These are phyloP conservation scores for Vigna mungo DNA, from an alignment of 306 rosid species.

Conservation along the genomic window DNA sequence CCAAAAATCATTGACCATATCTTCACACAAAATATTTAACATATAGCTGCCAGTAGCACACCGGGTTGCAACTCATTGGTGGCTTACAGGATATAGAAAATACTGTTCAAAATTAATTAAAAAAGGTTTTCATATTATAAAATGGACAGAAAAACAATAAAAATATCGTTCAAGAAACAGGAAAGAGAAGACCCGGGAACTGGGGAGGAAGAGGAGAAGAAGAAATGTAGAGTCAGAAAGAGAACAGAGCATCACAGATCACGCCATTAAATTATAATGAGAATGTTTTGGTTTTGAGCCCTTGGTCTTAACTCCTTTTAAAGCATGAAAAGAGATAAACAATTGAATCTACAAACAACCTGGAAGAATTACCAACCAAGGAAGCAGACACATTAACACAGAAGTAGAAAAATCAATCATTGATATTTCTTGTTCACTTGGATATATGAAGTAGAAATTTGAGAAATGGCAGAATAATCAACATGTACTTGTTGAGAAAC, in stretches of 20 bases:
- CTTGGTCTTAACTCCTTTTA: background rate
- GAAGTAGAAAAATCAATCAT: conserved; percentile 30
- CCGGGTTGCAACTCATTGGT: background rate
- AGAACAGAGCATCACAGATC: background rate
- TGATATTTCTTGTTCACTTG: background rate
- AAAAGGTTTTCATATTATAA: background rate
- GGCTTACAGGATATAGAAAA: background rate
- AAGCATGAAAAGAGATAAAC: background rate
- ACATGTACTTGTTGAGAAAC: background rate
- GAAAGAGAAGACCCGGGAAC: background rate
- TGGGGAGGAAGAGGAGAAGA: background rate
- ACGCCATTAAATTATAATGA: conserved; percentile 19
- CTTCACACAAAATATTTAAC: background rate
- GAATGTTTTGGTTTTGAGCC: conserved; percentile 3
- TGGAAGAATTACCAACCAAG: conserved; percentile 15
- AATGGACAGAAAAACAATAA: background rate
- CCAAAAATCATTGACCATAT: too few relatives aligned
- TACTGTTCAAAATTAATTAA: background rate
- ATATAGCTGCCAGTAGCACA: background rate
- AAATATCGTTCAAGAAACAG: background rate
- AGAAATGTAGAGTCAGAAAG: background rate
- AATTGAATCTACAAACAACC: conserved; percentile 32
- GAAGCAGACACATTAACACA: conserved; percentile 11
- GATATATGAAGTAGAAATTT: conserved; percentile 1
- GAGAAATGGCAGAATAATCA: conserved; percentile 11